phyloP scores from a whole-genome alignment of 1,139 yeast genomes.

The Protomyces gravidus region DNA sequence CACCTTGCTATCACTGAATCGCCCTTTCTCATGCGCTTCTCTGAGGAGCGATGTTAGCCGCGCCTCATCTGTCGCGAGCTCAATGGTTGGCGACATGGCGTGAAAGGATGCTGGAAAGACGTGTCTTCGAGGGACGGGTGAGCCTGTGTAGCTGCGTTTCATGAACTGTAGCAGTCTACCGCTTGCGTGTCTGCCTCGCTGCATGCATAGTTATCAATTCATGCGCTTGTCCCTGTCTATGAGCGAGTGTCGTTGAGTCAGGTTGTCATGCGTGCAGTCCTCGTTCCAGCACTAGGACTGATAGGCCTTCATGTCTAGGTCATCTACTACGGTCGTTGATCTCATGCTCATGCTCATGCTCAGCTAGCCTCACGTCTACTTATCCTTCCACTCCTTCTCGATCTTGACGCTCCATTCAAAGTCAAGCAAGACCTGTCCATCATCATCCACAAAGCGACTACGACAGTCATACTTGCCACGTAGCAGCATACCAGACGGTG shows the following conservation, averaged over 20 bases:
- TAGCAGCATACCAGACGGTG: slow-evolving; percentile 84
- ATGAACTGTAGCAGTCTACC: background rate
- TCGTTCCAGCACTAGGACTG: background rate
- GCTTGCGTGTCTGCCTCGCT: no score
- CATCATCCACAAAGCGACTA: slow-evolving; percentile 84
- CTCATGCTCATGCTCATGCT: no score
- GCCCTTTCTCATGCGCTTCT: slow-evolving; percentile 2
- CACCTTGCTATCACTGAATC: slow-evolving; percentile 9
- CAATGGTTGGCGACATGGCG: background rate
- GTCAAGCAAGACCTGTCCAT: slow-evolving; percentile 64
- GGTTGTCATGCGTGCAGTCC: background rate
- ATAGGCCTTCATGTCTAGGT: background rate
- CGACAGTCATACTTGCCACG: slow-evolving; percentile 80
- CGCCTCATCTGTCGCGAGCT: slow-evolving; percentile 1
- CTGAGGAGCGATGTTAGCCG: slow-evolving; percentile 5
- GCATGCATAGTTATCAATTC: no score
- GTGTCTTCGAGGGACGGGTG: background rate
- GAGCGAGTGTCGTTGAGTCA: background rate
- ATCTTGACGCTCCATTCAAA: slow-evolving; percentile 86
- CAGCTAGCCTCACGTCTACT: no score
- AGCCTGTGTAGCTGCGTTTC: background rate
- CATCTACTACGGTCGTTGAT: no score
- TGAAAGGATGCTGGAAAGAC: background rate
- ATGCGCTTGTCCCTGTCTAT: no score
- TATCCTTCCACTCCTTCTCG: slow-evolving; percentile 44